Evolutionary conservation across 2,329 filamentous ascomycete genomes (phyloP).

Genomic region (Ascochyta pisi): DNA sequence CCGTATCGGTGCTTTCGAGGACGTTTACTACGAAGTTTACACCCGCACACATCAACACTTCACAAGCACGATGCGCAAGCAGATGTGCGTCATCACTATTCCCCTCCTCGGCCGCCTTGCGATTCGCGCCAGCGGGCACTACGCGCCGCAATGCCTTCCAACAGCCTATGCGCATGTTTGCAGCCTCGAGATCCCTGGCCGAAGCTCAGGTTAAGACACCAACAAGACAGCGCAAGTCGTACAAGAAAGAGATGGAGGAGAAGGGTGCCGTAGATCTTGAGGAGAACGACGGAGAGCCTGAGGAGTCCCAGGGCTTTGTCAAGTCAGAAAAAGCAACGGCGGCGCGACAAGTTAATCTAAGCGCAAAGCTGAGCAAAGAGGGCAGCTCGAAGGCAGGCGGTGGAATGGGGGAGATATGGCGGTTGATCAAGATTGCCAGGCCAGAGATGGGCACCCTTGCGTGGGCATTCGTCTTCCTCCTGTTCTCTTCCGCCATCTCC

Average conservation of each 20-base stretch:
- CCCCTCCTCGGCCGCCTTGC: slow-evolving; percentile 19
- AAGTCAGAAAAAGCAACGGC: slow-evolving; percentile 83
- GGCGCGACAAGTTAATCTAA: slow-evolving; percentile 87
- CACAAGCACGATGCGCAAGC: slow-evolving; percentile 5
- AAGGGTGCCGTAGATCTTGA: slow-evolving; percentile 45
- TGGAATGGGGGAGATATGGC: slow-evolving; percentile 77
- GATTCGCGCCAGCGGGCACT: slow-evolving; percentile 26
- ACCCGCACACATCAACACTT: not conserved
- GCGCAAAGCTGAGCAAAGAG: slow-evolving; percentile 80
- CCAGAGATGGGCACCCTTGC: slow-evolving; percentile 82
- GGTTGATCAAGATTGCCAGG: slow-evolving; percentile 85
- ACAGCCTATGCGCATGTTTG: slow-evolving; percentile 38
- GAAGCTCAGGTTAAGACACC: slow-evolving; percentile 33
- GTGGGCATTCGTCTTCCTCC: slow-evolving; percentile 82
- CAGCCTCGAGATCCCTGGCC: slow-evolving; percentile 33
- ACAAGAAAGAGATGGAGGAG: slow-evolving; percentile 49
- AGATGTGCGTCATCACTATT: slow-evolving; percentile 20
- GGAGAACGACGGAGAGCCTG: slow-evolving; percentile 56
- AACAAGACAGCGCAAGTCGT: slow-evolving; percentile 39
- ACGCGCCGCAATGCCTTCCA: slow-evolving; percentile 36
- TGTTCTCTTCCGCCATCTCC: slow-evolving; percentile 89
- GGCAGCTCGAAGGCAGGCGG: slow-evolving; percentile 54
- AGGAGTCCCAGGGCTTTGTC: slow-evolving; percentile 69
- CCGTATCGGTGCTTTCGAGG: slow-evolving; percentile 20
- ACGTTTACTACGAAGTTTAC: slow-evolving; percentile 22